Evolutionary conservation across 2,329 filamentous ascomycete species (phyloP).

Genomic region (Fusarium heterosporum): DNA sequence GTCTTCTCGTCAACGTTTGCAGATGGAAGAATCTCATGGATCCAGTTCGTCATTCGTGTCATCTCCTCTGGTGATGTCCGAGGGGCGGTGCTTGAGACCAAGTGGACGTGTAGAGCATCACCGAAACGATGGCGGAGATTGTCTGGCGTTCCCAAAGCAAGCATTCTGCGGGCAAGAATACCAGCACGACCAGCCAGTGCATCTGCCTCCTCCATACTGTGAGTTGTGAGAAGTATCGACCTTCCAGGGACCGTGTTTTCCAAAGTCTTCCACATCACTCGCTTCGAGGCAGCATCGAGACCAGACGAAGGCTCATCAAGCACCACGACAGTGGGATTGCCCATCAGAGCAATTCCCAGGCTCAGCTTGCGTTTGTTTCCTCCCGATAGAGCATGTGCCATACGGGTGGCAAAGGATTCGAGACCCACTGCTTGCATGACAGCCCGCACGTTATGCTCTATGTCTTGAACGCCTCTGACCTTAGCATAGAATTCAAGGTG

Average conservation of each 20-base stretch:
- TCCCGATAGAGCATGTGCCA: conserved; percentile 83
- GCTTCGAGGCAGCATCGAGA: conserved; percentile 90
- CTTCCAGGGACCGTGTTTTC: conserved; percentile 78
- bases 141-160: conserved; percentile 83
- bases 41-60: conserved; percentile 73
- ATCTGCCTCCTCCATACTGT: conserved; percentile 96
- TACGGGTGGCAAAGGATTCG: conserved; percentile 74
- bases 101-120: conserved; percentile 82
- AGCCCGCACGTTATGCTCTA: conserved; percentile 80
- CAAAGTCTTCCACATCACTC: conserved; percentile 92
- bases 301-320: conserved; percentile 91
- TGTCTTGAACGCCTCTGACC: conserved; percentile 79
- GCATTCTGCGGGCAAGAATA: conserved; percentile 87
- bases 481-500: conserved; percentile 90
- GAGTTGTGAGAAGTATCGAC: conserved; percentile 89
- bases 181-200: conserved; percentile 85
- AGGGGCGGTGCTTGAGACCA: conserved; percentile 80
- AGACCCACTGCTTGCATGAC: conserved; percentile 87
- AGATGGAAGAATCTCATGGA: conserved; percentile 68
- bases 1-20: conserved; percentile 78
- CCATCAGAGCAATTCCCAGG: conserved; percentile 90
- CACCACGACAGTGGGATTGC: conserved; percentile 86
- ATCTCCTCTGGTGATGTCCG: conserved; percentile 78
- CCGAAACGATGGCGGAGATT: conserved; percentile 80
- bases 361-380: conserved; percentile 95